A percentile compares a stretch with the other conserved stretches of the same genome.
Evolutionary conservation across 2,329 filamentous ascomycete genomes (phyloP).

Genomic region (Neoascochyta sp.): DNA sequence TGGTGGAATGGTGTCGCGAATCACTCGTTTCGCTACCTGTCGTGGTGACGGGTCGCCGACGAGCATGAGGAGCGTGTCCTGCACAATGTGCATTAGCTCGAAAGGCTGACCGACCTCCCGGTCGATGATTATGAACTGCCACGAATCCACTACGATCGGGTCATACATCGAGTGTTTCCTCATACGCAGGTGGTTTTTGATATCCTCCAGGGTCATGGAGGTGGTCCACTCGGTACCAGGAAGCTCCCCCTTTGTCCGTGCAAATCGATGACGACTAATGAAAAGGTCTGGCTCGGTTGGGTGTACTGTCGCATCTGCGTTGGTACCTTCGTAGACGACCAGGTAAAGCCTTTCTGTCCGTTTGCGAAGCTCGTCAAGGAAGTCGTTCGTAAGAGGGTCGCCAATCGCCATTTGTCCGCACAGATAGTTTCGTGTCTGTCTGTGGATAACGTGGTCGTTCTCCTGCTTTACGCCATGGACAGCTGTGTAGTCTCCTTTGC

Average conservation of each 20-base stretch:
- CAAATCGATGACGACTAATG: constrained; percentile 19
- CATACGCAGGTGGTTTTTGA: constrained; percentile 24
- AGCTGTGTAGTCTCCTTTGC: constrained; percentile 16
- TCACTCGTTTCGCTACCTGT: constrained; percentile 20
- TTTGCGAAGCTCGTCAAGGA: constrained; percentile 22
- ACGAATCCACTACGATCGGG: constrained; percentile 29
- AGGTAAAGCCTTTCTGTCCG: constrained; percentile 17
- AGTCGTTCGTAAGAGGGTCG: constrained; percentile 13
- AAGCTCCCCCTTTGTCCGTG: constrained; percentile 10
- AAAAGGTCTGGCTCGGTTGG: constrained; percentile 22
- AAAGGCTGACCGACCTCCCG: constrained; percentile 23
- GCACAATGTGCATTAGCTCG: constrained; percentile 24
- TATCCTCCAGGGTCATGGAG: constrained; percentile 20
- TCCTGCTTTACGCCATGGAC: constrained; percentile 3
- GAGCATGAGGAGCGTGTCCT: constrained; percentile 24
- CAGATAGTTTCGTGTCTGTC: constrained; percentile 23
- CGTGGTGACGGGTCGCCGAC: constrained; percentile 19
- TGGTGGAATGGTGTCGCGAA: constrained; percentile 20
- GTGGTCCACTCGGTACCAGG: constrained; percentile 14
- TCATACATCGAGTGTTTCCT: constrained; percentile 26
- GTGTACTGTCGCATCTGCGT: constrained; percentile 23
- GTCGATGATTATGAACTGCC: constrained; percentile 34
- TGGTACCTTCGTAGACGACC: constrained; percentile 27
- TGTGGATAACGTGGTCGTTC: constrained; percentile 10
- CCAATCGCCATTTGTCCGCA: constrained; percentile 32